Evolutionary conservation across 768 basidiomycete species (phyloP).

Genomic region (Collybiopsis confluens): DNA sequence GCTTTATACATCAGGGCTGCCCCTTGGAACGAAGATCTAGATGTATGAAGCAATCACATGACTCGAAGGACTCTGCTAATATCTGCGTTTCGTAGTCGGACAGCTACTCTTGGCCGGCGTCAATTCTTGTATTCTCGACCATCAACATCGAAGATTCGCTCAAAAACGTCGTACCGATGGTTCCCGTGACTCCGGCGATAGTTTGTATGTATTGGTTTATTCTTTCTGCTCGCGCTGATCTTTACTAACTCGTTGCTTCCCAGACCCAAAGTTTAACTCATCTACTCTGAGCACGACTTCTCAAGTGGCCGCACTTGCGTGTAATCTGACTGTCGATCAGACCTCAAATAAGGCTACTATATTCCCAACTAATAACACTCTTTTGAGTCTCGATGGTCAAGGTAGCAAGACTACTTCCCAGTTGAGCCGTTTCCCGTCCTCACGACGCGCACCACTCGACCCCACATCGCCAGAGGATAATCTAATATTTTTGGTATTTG

Average conservation of each 20-base stretch:
- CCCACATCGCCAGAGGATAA: background rate
- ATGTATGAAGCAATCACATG: background rate
- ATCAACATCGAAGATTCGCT: background rate
- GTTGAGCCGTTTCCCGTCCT: background rate
- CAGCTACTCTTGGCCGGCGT: background rate
- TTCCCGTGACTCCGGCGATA: background rate
- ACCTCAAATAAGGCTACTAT: background rate
- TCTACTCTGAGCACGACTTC: background rate
- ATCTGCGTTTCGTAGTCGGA: background rate
- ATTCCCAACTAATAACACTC: background rate
- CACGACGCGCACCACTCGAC: background rate
- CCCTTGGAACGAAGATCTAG: background rate
- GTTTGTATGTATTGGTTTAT: background rate
- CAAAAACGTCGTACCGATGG: background rate
- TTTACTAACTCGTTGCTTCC: background rate
- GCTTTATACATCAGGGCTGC: background rate
- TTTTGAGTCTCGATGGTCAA: background rate
- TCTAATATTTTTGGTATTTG: background rate
- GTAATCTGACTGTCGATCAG: slow-evolving; percentile 1
- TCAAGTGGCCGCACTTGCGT: background rate
- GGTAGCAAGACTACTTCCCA: background rate
- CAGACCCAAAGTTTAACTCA: background rate
- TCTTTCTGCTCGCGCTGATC: background rate
- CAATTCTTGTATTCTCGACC: slow-evolving; percentile 1
- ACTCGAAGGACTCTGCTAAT: too few species aligned